A percentile compares a stretch with the other conserved stretches of the same genome.
Evolutionary conservation across 2,329 filamentous ascomycete genomes (phyloP).

Genomic region (Hortaea sp.): DNA sequence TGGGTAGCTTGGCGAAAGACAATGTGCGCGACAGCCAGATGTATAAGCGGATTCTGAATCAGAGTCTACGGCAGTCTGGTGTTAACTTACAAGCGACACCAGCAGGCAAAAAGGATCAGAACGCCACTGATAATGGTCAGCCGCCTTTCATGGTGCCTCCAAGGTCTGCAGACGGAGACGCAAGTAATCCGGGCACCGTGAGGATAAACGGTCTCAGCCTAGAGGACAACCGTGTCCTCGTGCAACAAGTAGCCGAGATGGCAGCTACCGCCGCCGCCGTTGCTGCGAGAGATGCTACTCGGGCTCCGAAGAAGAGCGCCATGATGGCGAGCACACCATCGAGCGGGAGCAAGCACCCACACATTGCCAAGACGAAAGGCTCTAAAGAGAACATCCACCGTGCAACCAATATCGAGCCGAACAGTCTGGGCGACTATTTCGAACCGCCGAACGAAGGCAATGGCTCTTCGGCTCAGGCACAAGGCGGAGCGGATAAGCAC

Average conservation of each 20-base stretch:
- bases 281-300: slow-evolving; percentile 64
- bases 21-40: slow-evolving; percentile 81
- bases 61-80: slow-evolving; percentile 77
- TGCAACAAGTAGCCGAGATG: slow-evolving; percentile 84
- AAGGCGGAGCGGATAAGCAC: slow-evolving; percentile 31
- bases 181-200: slow-evolving; percentile 18
- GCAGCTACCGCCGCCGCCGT: slow-evolving; percentile 83
- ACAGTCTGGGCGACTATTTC: slow-evolving; percentile 1
- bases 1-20: slow-evolving; percentile 39
- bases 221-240: slow-evolving; percentile 69
- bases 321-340: background rate
- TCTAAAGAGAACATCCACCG: slow-evolving; percentile 3
- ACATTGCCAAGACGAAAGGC: background rate
- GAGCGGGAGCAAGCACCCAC: background rate
- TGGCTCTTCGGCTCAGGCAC: slow-evolving; percentile 8
- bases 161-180: slow-evolving; percentile 44
- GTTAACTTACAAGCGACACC: slow-evolving; percentile 47
- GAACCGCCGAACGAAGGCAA: slow-evolving; percentile 27
- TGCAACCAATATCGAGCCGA: slow-evolving; percentile 2
- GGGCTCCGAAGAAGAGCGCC: slow-evolving; percentile 6
- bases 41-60: slow-evolving; percentile 86
- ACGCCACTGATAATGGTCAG: slow-evolving; percentile 2
- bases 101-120: slow-evolving; percentile 10
- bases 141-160: slow-evolving; percentile 61
- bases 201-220: slow-evolving; percentile 60